phyloP scores from a whole-genome alignment of 495 filamentous ascomycete genomes.

The Oidiodendron maius region DNA sequence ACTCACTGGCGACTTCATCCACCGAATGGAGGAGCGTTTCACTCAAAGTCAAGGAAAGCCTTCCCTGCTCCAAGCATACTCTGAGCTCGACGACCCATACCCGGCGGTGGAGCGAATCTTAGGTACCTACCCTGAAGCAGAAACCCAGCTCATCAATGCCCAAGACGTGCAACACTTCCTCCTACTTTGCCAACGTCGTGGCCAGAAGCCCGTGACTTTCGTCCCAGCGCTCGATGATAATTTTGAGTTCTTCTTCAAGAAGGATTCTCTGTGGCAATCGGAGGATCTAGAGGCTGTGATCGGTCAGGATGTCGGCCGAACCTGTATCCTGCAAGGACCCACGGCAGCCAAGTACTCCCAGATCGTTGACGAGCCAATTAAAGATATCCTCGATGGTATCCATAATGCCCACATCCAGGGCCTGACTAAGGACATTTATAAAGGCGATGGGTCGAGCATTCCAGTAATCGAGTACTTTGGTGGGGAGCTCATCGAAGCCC shows the following conservation, averaged over 20 bases:
- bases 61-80: constrained; percentile 78
- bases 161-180: constrained; percentile 97
- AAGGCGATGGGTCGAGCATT: constrained; percentile 61
- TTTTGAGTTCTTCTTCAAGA: constrained; percentile 99
- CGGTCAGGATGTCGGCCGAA: constrained; percentile 88
- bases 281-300: constrained; percentile 96
- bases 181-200: constrained; percentile 82
- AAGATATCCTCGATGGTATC: constrained; percentile 86
- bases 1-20: constrained; percentile 90
- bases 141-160: constrained; percentile 89
- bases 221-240: constrained; percentile 89
- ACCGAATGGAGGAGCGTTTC: constrained; percentile 92
- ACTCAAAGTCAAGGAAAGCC: constrained; percentile 56
- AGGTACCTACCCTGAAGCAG: constrained; percentile 75
- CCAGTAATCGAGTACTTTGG: constrained; percentile 94
- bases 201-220: constrained; percentile 95
- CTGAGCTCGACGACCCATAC: constrained; percentile 80
- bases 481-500: constrained; percentile 63
- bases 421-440: constrained; percentile 76
- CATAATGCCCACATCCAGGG: constrained; percentile 79
- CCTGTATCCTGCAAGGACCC: constrained; percentile 92
- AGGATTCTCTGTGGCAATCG: constrained; percentile 99
- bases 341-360: constrained; percentile 89
- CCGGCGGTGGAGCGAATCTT: constrained; percentile 70
- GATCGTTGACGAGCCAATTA: constrained; percentile 82